Evolutionary conservation across 1,139 yeast genomes (phyloP).

Genomic region (Zhuliangozyma parablackwelliae): DNA sequence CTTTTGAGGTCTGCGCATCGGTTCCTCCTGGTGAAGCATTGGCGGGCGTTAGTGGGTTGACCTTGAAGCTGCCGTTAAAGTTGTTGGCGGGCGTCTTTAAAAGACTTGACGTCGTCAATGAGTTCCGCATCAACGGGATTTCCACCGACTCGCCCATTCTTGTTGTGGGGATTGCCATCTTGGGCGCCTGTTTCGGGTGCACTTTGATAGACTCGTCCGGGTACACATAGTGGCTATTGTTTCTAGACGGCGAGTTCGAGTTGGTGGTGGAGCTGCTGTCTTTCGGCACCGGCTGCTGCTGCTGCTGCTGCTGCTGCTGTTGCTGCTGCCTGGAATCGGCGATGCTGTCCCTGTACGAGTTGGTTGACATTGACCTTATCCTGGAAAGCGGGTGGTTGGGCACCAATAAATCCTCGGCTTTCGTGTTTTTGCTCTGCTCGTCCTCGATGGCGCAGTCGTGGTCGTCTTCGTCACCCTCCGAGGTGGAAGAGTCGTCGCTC

Average conservation of each 20-base stretch:
- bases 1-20: constrained; percentile 3
- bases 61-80: constrained; percentile 5
- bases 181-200: constrained; percentile 62
- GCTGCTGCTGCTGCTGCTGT: constrained; percentile 11
- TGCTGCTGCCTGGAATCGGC: constrained; percentile 7
- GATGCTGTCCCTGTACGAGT: constrained; percentile 14
- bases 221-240: constrained; percentile 6
- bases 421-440: constrained; percentile 8
- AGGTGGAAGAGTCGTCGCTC: constrained; percentile 56
- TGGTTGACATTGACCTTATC: constrained; percentile 28
- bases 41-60: constrained; percentile 6
- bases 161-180: constrained; percentile 81
- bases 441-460: constrained; percentile 14
- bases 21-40: constrained; percentile 1
- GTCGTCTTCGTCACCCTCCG: constrained; percentile 14
- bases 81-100: constrained; percentile 3
- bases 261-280: constrained; percentile 1
- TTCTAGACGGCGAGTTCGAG: constrained; percentile 8
- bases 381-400: constrained; percentile 28
- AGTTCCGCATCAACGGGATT: constrained; percentile 48
- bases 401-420: constrained; percentile 17
- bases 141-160: constrained; percentile 76
- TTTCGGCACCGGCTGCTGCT: neutral
- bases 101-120: constrained; percentile 13
- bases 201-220: constrained; percentile 14